Conservation (phyloP, 805 yeast genomes). For the Candida vaughaniae region DNA sequence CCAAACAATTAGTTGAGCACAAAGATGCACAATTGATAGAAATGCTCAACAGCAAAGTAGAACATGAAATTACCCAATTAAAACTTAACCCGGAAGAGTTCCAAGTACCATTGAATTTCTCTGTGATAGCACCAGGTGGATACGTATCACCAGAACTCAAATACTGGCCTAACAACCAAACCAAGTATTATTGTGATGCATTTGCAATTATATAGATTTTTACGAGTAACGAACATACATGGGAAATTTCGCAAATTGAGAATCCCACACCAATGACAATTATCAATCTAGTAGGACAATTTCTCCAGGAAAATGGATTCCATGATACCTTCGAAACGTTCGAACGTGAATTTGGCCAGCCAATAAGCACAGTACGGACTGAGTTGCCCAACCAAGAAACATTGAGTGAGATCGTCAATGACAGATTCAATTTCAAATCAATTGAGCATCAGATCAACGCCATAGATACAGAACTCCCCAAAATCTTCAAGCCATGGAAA, state of each 20-base stretch:
- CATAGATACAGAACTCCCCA: constrained; percentile 1
- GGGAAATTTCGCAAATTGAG: no score
- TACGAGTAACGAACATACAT: no score
- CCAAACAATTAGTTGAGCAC: neutral
- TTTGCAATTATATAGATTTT: no score
- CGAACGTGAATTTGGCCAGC: constrained; percentile 44
- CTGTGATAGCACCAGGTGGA: constrained; percentile 25
- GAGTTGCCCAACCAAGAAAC: constrained; percentile 27
- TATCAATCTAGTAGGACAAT: constrained; percentile 53
- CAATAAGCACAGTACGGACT: constrained; percentile 20
- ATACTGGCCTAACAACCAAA: constrained; percentile 39
- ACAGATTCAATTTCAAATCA: constrained; percentile 30
- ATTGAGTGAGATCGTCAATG: constrained; percentile 38
- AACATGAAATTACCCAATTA: neutral
- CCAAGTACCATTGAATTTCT: constrained; percentile 23
- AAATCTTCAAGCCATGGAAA: constrained; percentile 25
- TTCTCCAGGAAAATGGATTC: constrained; percentile 50
- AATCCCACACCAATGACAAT: constrained; percentile 14
- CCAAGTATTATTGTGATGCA: constrained; percentile 29
- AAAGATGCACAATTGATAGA: neutral
- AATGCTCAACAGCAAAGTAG: constrained; percentile 2
- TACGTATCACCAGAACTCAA: constrained; percentile 17
- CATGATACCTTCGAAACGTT: constrained; percentile 47
- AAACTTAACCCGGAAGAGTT: constrained; percentile 1
- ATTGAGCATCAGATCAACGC: constrained; percentile 13